Evolutionary conservation across 2,329 filamentous ascomycete genomes (phyloP), one percentile per base, ranked within the genome.

Genomic region (Colletotrichum falcatum): DNA sequence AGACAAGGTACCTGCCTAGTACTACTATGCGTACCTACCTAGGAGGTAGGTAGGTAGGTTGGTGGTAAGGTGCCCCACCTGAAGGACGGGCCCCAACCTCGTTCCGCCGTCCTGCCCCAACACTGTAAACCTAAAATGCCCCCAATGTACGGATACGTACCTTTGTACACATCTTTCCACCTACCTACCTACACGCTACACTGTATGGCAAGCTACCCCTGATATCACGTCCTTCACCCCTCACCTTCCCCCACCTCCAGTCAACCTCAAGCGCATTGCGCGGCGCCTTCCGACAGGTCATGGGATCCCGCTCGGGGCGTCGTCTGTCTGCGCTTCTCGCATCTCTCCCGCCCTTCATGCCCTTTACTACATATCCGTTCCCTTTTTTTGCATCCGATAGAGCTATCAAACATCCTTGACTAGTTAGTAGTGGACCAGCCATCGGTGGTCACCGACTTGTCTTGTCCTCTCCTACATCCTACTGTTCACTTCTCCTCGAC

Each of bases 221-320:
- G 35, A 33, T 30, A 33, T 14, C 54, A 26, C n/a, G 16, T 16
- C n/a, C 4, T 28, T 26, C 26, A 9, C 26, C 26, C 48, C 48
- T 58, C 55, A 42, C 55, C 56, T n/a, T 16, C 39, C 39, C 42
- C 39, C 18, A 39, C 56, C 26, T 26, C 14, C 48, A 35, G 33
- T 37, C 59, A 51, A 26, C 46, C 9, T 14, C 18, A 37, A 26
- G 59, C 33, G 33, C 54, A 61, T 30, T 30, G 30, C 55, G 49
- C 67, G 67, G 67, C 67, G 67, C 63, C 67, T 61, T 70, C 67
- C 67, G 63, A 70, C 58, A 55, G 56, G 63, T 70, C 67, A 70
- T 59, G 49, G 55, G 67, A 46, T 49, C 63, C 55, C 42, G 30
- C 66, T 70, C 51, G 51, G 49, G 63, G 55, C 65, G 67, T 56